These are phyloP conservation scores for Lolium rigidum DNA, from an alignment of 176 grass and related monocot genomes.

Conservation along the genomic window DNA sequence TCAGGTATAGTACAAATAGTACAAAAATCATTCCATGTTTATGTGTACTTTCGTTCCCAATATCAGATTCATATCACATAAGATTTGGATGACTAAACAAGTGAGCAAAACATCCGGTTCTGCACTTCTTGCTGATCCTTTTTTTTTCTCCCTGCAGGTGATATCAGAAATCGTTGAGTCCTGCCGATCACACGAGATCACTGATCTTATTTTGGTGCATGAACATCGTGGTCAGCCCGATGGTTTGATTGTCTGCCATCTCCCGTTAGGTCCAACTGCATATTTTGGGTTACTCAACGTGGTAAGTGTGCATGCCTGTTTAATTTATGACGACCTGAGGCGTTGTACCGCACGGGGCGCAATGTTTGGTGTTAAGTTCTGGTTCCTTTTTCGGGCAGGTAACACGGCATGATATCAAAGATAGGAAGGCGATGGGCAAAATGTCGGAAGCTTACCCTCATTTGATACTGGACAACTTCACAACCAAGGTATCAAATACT, in stretches of 20 bases:
- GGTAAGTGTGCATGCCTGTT: conserved; percentile 55
- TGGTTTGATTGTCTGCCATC: conserved; percentile 91
- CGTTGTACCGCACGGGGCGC: background rate
- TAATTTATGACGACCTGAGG: background rate
- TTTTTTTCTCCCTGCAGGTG: conserved; percentile 54
- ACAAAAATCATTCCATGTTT: background rate
- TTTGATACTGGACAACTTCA: conserved; percentile 87
- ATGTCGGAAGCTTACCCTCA: conserved; percentile 98
- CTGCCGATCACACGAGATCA: conserved; percentile 81
- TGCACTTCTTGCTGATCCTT: background rate
- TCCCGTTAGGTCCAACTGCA: conserved; percentile 85
- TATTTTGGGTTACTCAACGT: conserved; percentile 94
- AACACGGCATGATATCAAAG: conserved; percentile 89
- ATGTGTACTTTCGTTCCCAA: background rate
- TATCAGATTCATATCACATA: background rate
- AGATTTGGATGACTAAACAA: background rate
- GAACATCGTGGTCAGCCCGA: conserved; percentile 93
- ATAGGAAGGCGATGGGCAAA: conserved; percentile 87
- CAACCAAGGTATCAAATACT: conserved; percentile 56
- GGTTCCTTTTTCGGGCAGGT: conserved; percentile 52
- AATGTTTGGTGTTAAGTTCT: conserved; percentile 21
- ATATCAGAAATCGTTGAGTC: conserved; percentile 88
- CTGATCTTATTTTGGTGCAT: conserved; percentile 90
- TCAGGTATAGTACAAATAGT: conserved; percentile 52
- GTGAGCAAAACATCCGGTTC: background rate